Base-by-base conservation (phyloP, 2,329 filamentous ascomycete species). In the Pleoardoris graminearum region DNA sequence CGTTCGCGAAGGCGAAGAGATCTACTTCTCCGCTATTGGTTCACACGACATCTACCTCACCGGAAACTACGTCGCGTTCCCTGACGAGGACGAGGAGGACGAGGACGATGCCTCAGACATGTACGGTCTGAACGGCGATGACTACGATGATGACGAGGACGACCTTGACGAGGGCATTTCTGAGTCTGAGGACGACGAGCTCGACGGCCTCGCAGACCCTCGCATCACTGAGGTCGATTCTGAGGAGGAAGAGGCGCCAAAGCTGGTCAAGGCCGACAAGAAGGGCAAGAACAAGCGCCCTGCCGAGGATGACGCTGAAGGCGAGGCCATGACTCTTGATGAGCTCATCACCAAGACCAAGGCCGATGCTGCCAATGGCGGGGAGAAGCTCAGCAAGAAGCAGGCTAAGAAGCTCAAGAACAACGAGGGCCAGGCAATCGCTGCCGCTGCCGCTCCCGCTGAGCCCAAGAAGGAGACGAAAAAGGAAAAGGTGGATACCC, bases 391-490 rank as follows among this genome's bases (percentile, higher is more conserved):
- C 59, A 92, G 86, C 83, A 97, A 97, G 84, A 97, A 96, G 82
- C 90, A 97, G 76, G 84, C 89, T 68, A 97, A 99, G 88, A 97
- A 97, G 83, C 83, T 93, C 61, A 96, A 96, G 86, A 97, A 96
- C 83, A 97, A 97, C 82, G 90, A 96, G 74, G 94, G 93, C 63
- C 89, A 97, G 73, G 87, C 94, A 54, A 85, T 88, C 46, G 66
- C 73, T 36, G 67, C 69, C 39, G 68, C 79, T 47, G 66, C 73
- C 32, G 67, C 69, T 42, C 67, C 79, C 38, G 83, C 87, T 65
- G 73, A 77, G 39, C 78, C 82, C 62, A 69, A 68, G 56, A 68
- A 71, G 62, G 85, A 86, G 74, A 79, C 84, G 55, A 80, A 82
- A 50, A 80, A 75, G 57, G 79, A 82, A 50, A 80, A 75, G 57